Conservation (phyloP, 345 rosid genomes). For the Sonneratia alba region DNA sequence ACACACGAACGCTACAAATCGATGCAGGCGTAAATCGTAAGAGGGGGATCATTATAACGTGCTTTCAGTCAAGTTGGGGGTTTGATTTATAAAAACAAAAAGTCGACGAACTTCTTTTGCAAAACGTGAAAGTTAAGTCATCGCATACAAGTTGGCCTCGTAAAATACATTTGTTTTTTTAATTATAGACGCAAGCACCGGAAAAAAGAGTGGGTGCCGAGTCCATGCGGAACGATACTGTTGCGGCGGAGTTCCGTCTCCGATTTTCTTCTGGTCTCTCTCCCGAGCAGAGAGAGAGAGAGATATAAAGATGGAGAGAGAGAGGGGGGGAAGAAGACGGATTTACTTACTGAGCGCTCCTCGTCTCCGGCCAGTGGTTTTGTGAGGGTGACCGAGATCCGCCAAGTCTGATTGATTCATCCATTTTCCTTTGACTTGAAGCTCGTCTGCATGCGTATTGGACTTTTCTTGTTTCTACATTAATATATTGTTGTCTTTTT, state of each 20-base stretch:
- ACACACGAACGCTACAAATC: no score
- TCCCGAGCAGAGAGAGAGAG: not conserved
- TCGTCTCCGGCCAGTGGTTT: not conserved
- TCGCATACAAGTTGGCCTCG: not conserved
- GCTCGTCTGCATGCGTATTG: not conserved
- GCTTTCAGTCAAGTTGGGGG: not conserved
- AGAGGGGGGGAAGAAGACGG: not conserved
- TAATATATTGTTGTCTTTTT: not conserved
- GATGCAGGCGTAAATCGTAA: no score
- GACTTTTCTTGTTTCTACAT: not conserved
- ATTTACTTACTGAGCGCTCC: no score
- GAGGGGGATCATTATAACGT: no score
- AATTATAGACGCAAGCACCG: not conserved
- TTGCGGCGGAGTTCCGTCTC: not conserved
- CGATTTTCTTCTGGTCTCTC: conserved; percentile 4
- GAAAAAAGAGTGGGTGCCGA: not conserved
- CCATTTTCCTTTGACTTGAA: not conserved
- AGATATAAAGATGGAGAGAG: not conserved
- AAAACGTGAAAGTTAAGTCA: not conserved
- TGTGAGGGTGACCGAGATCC: not conserved
- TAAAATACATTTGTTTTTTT: not conserved
- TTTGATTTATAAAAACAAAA: not conserved
- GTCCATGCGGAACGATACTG: not conserved
- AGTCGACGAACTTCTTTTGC: not conserved
- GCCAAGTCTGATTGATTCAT: not conserved